Base-by-base conservation (phyloP, 108 stramenopile species). In the Conticribra guillardii region DNA sequence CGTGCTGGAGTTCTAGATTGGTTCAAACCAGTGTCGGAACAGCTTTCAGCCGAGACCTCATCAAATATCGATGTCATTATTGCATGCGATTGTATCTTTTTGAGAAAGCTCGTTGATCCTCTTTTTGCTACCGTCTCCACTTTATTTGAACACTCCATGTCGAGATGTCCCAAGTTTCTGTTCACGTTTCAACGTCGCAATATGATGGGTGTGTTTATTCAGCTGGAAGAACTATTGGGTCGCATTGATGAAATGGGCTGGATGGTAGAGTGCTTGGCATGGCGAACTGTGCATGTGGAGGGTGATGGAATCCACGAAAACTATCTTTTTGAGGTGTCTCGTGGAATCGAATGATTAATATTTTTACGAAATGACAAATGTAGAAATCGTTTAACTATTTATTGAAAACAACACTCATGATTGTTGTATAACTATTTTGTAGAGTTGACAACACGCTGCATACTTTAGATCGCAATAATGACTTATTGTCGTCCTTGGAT, bases 161-260 rank as follows among this genome's bases (percentile, higher is more conserved):
- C 41, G 7, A 64, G 32, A 3, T 23, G 28, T 14, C 44, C 60
- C 4, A 54, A 32, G 24, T 63, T 64, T 19, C 45, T 80, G 27
- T 69, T 80, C 59, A 80, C 73, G 2, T 80, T 67, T 56, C 79
- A 80, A 47, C 47, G 67, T 1, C 58, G 79, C 17, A 74, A 74
- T 37, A 49, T 69, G 46, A 55, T 34, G 49, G 79, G 73, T 0
- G 73, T 80, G 16, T 80, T 80, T 32, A 80, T 74, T 17, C n/a
- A 46, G 14, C 27, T 80, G 26, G 79, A 80, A 21, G 67, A 74
- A 29, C 19, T 80, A 15, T 26, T 80, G 58, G 33, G 30, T 15
- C 58, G 41, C 22, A 69, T 80, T 46, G 63, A 62, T 30, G 37
- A 31, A 7, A 59, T 67, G 54, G 73, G 79, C 33, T 80, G 79